Evolutionary conservation across 495 filamentous ascomycete species (phyloP), one percentile per base, ranked within the genome.

Genomic region (Neurospora intermedia): DNA sequence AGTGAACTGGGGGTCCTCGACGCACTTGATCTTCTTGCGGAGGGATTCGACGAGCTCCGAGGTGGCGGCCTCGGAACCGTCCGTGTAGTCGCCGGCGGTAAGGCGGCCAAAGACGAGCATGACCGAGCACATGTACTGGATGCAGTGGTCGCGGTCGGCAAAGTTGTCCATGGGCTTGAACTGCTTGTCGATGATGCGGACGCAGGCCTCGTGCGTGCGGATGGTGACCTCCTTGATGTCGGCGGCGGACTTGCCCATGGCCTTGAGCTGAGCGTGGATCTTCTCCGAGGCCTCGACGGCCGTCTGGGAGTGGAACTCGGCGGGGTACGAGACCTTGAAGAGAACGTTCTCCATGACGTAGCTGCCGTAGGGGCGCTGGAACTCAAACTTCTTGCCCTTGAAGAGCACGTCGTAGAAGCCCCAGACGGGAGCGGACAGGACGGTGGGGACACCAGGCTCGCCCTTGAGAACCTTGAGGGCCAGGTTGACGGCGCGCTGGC

Each of bases 311-410:
- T 99, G 96, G 89, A 99, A 99, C 81, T 99, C 96, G 75, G 96
- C 96, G 91, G 94, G 94, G 80, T 97, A 97, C 41, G 96, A 99
- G 48, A 99, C 96, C 88, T 99, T 99, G 88, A 99, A 99, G 69
- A 99, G 91, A 69, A 99, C 92, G 80, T 98, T 99, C 89, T 99
- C 96, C 96, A 99, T 99, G 71, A 99, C 96, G 82, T 99, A 99
- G 87, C 91, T 95, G 77, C 94, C 96, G 79, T 98, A 99, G 62
- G 90, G 90, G 69, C 96, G 90, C 85, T 99, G 96, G 88, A 97
- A 98, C 81, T 93, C 84, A 83, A 99, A 99, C 81, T 92, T 92
- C 79, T 95, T 92, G 83, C 93, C 93, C 86, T 94, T 93, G 87
- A 99, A 99, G 72, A 95, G 87, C 72, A 97, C 94, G 80, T 99